Evolutionary conservation across 2,329 filamentous ascomycete genomes (phyloP), one percentile per base, ranked within the genome.

Genomic region (Arthrobotrys megalospora): DNA sequence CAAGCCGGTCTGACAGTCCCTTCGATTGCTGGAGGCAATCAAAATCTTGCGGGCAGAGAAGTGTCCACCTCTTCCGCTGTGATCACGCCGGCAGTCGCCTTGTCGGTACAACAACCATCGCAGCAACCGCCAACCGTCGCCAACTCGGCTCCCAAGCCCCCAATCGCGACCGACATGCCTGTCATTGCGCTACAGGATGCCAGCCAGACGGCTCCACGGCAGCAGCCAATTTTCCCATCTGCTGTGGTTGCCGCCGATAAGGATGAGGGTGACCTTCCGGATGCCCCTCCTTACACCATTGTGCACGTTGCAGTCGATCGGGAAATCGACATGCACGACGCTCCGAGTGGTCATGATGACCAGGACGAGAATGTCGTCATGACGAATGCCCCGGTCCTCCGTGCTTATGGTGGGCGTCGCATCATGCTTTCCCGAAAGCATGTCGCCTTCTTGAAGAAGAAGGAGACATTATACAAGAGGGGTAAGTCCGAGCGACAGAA

Each of bases 321-420:
- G 28, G 73, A 77, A 28, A 43, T 48, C 41, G 50, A 60, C 55
- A 77, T 77, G 60, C 50, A 41, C 3, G 73, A 77, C 43, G 66
- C 66, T 47, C 73, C 73, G 4, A 43, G 28, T 34, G 65, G 50
- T 48, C 21, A 32, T 43, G 48, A 58, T 28, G 65, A 34, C 21
- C 28, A 70, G 7, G 65, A 66, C 28, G 62, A 58, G 14, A 50
- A 69, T n/a, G 53, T 62, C 52, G 16, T n/a, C 2, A 78, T 78
- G 75, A 12, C 24, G 1, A 50, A 78, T 14, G 75, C 75, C 34
- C 75, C 67, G 32, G 28, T 55, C 21, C 45, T 43, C 12, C 50
- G 14, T 58, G 67, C n/a, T 8, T 38, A 45, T 28, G 41, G 32
- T 41, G 43, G 58, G 24, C 53, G 41, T 48, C 34, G 43, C 60